Base-by-base conservation (phyloP, 257 asterid genomes). In the Gardenia jasminoides region DNA sequence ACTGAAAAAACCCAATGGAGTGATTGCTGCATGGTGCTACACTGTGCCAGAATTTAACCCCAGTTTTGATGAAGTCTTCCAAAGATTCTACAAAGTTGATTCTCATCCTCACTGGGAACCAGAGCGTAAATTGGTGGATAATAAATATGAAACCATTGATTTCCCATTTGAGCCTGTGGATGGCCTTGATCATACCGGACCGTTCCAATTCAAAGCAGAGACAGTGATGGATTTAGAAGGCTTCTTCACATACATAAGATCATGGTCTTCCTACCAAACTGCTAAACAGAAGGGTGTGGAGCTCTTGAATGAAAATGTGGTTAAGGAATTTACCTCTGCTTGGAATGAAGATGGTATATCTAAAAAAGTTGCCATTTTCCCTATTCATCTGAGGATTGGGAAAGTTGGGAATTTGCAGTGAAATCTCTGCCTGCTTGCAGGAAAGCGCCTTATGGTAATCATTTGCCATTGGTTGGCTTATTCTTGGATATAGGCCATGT, bases 11-110 rank as follows among this genome's bases (percentile, higher is more conserved):
- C 96, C 97, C 15, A 52, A 77, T 24, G 96, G 97, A 7, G 89
- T 92, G 0, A 74, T 92, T n/a, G 97, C 97, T 12, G 91, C 96
- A 0, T 92, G 97, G 96, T 92, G 97, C 72, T 92, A 92, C 83
- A 87, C 90, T 4, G 12, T 39, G 1, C 93, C 97, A 2, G 90
- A 88, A 58, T 62, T 92, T 12, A 85, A 78, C 87, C 77, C 89
- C 6, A 13, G 19, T 0, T 81, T 89, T 5, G 96, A 92, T 84
- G 78, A 85, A 0, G 31, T 91, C 61, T 84, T 89, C 75, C 74
- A 66, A 1, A 74, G 74, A 11, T 85, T 78, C 22, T 86, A 89
- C 88, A 24, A 69, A 22, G 44, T 61, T 12, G 84, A 82, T 15
- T 80, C 52, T 4, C 90, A 92, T 28, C 76, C 76, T 72, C 48